Evolutionary conservation across 164 flowering plant genomes (phyloP), one percentile per base, ranked within the genome.

Genomic region (Akebia trifoliata): DNA sequence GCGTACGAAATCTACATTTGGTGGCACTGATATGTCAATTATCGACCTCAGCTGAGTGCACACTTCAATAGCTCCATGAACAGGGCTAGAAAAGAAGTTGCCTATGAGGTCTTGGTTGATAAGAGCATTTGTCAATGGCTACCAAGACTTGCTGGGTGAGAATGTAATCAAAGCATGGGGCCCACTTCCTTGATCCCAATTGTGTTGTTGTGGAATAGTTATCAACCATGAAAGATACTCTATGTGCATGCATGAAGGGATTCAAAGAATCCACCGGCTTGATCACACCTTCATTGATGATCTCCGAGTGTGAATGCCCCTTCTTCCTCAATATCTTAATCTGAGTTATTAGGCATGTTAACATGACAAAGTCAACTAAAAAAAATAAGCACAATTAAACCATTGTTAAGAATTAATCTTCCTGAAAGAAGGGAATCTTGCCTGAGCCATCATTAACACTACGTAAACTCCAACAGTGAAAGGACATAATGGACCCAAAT

Each of bases 391-490:
- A n/a, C n/a, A n/a, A n/a, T n/a, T n/a, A n/a, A n/a, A n/a, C n/a
- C n/a, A n/a, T n/a, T n/a, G n/a, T n/a, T n/a, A n/a, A n/a, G n/a
- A n/a, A n/a, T n/a, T n/a, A n/a, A n/a, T n/a, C n/a, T n/a, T n/a
- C 5, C 32, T 20, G 15, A 18, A 17, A 29, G 20, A 10, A 17
- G 8, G 40, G 58, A 21, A 26, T 30, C 49, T 61, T 42, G 87
- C 98, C 98, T 93, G 97, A 28, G 97, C 96, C 97, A 93, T 93
- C 98, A 93, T 93, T 50, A 82, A 47, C 26, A 97, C 98, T 59
- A 84, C 86, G 62, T 50, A 93, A 64, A 90, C 97, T 47, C 97
- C 98, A 26, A 96, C 98, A 38, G 98, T 90, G 73, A 93, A 89
- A 36, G 97, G 94, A 62, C 79, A 66, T 31, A 90, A 59, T 6